Evolutionary conservation across 768 basidiomycete genomes (phyloP).

Genomic region (Tylopilus rubrobrunneus): DNA sequence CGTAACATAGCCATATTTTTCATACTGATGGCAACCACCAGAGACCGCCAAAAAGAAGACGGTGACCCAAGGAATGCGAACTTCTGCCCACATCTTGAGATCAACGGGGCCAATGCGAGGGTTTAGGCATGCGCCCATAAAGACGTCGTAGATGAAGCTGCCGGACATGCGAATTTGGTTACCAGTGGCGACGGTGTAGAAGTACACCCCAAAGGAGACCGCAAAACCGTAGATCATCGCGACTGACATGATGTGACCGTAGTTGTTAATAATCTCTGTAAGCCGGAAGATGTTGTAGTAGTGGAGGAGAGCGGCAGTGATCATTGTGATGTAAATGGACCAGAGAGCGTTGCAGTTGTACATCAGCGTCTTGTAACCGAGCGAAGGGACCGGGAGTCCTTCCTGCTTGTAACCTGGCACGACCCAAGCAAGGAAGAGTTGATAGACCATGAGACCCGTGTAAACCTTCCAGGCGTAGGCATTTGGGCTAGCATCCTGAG

Average conservation of each 20-base stretch:
- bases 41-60: constrained; percentile 92
- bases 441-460: constrained; percentile 80
- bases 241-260: constrained; percentile 93
- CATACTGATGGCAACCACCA: constrained; percentile 94
- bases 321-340: constrained; percentile 79
- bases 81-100: constrained; percentile 98
- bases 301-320: constrained; percentile 73
- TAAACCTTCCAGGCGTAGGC: constrained; percentile 88
- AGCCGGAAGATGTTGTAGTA: constrained; percentile 82
- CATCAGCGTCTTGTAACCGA: constrained; percentile 86
- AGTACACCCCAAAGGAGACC: constrained; percentile 78
- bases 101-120: constrained; percentile 89
- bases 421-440: constrained; percentile 85
- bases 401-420: constrained; percentile 93
- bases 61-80: constrained; percentile 95
- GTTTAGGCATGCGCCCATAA: constrained; percentile 95
- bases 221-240: constrained; percentile 89
- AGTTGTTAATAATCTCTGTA: constrained; percentile 93
- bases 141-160: constrained; percentile 90
- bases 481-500: constrained; percentile 88
- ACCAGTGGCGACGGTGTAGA: constrained; percentile 70
- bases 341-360: constrained; percentile 96
- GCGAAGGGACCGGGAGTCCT: constrained; percentile 93
- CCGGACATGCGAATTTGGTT: constrained; percentile 93
- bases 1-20: constrained; percentile 85